Evolutionary conservation across 306 rosid genomes (phyloP).

Genomic region (Dalbergia cochinchinensis): DNA sequence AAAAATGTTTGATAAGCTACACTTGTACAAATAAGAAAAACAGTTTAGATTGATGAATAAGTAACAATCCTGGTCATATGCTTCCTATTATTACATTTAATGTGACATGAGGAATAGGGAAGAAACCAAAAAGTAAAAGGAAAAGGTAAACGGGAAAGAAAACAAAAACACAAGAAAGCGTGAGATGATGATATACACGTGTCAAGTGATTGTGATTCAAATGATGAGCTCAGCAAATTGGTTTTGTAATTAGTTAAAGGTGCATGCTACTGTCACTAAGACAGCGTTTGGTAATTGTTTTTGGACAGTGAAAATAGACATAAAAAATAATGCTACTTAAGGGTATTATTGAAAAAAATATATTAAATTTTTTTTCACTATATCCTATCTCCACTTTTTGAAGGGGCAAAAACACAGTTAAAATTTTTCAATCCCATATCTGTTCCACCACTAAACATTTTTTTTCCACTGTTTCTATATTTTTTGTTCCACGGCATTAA

Average conservation of each 20-base stretch:
- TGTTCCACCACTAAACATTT: too few species aligned
- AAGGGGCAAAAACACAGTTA: too few species aligned
- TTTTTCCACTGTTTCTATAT: too few species aligned
- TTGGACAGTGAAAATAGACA: too few species aligned
- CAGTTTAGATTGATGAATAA: neutral
- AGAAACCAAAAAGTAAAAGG: neutral
- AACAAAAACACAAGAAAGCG: neutral
- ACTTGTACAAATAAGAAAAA: neutral
- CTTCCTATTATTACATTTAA: neutral
- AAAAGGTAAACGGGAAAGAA: neutral
- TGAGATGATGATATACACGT: neutral
- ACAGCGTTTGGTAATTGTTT: too few species aligned
- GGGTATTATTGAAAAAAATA: too few species aligned
- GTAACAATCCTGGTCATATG: neutral
- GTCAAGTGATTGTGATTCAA: neutral
- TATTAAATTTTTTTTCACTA: too few species aligned
- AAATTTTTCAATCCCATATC: too few species aligned
- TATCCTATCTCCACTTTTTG: too few species aligned
- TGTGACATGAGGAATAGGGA: neutral
- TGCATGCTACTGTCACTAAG: slow-evolving; percentile 30
- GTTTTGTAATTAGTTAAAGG: slow-evolving; percentile 55
- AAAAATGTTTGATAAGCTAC: neutral
- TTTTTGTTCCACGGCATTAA: too few species aligned
- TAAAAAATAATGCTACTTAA: too few species aligned
- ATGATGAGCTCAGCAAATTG: slow-evolving; percentile 41